Conservation (phyloP, 2,329 filamentous ascomycete genomes). For the Phialemoniopsis sp. region DNA sequence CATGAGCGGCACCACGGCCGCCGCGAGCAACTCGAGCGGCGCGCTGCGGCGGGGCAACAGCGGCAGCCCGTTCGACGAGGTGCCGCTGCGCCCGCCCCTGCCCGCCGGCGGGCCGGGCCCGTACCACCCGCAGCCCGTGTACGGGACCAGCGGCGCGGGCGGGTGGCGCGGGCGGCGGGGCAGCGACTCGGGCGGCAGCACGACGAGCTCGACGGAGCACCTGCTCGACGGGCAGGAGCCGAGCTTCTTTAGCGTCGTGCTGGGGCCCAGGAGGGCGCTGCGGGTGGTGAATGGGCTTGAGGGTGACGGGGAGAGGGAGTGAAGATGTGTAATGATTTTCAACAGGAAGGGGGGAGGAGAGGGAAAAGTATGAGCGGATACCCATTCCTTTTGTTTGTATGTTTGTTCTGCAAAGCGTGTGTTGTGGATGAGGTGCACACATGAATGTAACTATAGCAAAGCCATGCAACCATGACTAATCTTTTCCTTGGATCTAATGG, state of each 20-base stretch:
- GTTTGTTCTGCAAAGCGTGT: no score
- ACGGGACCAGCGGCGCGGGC: constrained; percentile 13
- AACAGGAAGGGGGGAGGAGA: neutral
- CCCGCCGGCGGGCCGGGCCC: neutral
- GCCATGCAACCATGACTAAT: no score
- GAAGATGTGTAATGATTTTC: neutral
- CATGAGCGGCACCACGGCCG: constrained; percentile 6
- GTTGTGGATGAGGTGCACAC: no score
- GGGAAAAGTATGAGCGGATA: neutral
- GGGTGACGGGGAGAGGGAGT: constrained; percentile 9
- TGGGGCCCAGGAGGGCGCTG: constrained; percentile 61
- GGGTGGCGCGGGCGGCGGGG: constrained; percentile 15
- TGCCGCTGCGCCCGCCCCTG: neutral
- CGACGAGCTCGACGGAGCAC: constrained; percentile 27
- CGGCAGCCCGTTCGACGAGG: constrained; percentile 12
- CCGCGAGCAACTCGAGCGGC: constrained; percentile 1
- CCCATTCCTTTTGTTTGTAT: no score
- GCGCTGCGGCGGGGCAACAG: constrained; percentile 2
- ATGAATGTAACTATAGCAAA: no score
- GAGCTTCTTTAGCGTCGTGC: constrained; percentile 59
- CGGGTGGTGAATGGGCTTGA: constrained; percentile 53
- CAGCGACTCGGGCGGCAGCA: constrained; percentile 27
- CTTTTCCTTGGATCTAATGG: no score
- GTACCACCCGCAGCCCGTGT: constrained; percentile 6
- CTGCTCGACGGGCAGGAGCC: constrained; percentile 45